phyloP scores from a whole-genome alignment of 805 yeast species.

The Wickerhamomyces silvicola region DNA sequence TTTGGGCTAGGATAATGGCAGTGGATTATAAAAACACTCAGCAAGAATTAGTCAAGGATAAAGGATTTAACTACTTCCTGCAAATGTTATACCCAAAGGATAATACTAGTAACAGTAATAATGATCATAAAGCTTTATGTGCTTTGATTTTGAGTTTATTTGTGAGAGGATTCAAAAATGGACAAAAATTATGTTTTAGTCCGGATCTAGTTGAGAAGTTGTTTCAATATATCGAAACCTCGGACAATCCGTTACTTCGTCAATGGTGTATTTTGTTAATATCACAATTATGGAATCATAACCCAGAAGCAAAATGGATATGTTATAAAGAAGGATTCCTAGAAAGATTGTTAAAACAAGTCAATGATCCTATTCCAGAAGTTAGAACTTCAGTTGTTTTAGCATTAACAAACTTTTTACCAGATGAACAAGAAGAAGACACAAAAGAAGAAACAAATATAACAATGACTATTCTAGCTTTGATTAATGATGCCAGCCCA shows the following conservation, averaged over 20 bases:
- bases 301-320: slow-evolving; percentile 69
- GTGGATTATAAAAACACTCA: slow-evolving; percentile 88
- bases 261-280: slow-evolving; percentile 88
- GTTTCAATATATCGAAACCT: slow-evolving; percentile 53
- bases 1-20: slow-evolving; percentile 97
- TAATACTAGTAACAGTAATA: slow-evolving; percentile 15
- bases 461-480: slow-evolving; percentile 58
- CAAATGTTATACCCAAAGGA: slow-evolving; percentile 56
- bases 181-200: slow-evolving; percentile 74
- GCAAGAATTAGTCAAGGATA: slow-evolving; percentile 85
- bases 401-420: slow-evolving; percentile 64
- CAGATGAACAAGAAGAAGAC: slow-evolving; percentile 39
- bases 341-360: slow-evolving; percentile 46
- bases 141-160: slow-evolving; percentile 84
- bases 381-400: slow-evolving; percentile 79
- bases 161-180: slow-evolving; percentile 70
- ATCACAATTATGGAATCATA: slow-evolving; percentile 67
- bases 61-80: slow-evolving; percentile 82
- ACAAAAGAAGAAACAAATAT: slow-evolving; percentile 60
- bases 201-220: slow-evolving; percentile 67
- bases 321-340: slow-evolving; percentile 60
- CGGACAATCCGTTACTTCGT: slow-evolving; percentile 79
- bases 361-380: slow-evolving; percentile 91
- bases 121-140: slow-evolving; percentile 93
- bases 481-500: slow-evolving; percentile 84